These are phyloP conservation scores for Bonia amplexicaulis DNA, from an alignment of 176 grass and related monocot species.

Conservation along the genomic window DNA sequence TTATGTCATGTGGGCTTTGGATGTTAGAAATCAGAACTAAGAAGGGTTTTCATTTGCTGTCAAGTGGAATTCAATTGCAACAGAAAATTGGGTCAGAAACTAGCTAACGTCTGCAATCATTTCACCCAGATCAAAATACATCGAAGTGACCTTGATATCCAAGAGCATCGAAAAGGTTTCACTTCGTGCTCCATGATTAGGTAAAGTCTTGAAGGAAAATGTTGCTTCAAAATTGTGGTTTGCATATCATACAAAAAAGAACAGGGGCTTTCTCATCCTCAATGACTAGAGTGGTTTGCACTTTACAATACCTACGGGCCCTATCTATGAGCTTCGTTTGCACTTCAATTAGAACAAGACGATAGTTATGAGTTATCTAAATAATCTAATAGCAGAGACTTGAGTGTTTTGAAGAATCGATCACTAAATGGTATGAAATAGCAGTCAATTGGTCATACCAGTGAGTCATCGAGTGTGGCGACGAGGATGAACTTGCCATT, in stretches of 20 bases:
- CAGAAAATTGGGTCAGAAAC: neutral
- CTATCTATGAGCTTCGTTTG: neutral
- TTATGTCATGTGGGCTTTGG: neutral
- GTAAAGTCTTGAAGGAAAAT: neutral
- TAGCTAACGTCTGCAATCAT: neutral
- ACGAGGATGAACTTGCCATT: conserved; percentile 93
- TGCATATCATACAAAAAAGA: neutral
- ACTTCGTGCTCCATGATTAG: neutral
- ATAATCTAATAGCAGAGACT: neutral
- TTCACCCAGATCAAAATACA: neutral
- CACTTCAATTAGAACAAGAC: neutral
- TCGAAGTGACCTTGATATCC: neutral
- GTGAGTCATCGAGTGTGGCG: conserved; percentile 69
- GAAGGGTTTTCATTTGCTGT: neutral
- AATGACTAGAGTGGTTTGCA: neutral
- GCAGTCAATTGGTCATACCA: conserved; percentile 45
- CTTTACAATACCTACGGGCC: neutral
- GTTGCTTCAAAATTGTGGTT: neutral
- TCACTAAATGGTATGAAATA: neutral
- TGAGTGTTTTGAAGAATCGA: neutral
- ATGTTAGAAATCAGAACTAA: neutral
- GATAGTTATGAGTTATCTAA: neutral
- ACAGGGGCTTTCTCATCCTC: neutral
- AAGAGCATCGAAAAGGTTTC: neutral
- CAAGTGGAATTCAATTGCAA: neutral